Conservation (phyloP, 768 basidiomycete species). For the Austroboletus eburneus region DNA sequence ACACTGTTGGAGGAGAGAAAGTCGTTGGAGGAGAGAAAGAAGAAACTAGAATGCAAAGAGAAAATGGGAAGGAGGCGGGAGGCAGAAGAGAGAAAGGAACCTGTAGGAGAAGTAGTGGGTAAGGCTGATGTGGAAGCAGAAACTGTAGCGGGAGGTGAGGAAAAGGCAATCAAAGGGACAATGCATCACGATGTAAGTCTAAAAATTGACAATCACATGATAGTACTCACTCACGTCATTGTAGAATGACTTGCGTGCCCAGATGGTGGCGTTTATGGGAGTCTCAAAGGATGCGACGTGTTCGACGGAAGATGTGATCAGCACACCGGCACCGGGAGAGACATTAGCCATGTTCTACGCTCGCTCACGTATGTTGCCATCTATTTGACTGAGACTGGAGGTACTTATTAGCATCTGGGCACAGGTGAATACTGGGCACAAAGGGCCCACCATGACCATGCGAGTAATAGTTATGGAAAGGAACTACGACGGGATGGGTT, state of each 20-base stretch:
- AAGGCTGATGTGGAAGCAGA: neutral
- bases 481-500: conserved; percentile 76
- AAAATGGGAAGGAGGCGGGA: conserved; percentile 9
- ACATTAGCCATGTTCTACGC: conserved; percentile 80
- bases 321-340: conserved; percentile 83
- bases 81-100: conserved; percentile 21
- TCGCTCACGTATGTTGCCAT: conserved; percentile 56
- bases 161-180: too few species aligned
- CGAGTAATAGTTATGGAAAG: conserved; percentile 70
- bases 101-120: neutral
- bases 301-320: conserved; percentile 65
- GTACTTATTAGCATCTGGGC: neutral
- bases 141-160: too few species aligned
- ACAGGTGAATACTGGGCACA: conserved; percentile 80
- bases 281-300: conserved; percentile 49
- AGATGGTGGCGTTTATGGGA: conserved; percentile 57
- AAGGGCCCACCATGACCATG: conserved; percentile 51
- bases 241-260: conserved; percentile 38
- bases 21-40: conserved; percentile 4
- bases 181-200: too few species aligned
- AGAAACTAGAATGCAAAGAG: neutral
- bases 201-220: too few species aligned
- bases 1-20: conserved; percentile 11
- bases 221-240: neutral
- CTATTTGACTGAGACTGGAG: too few species aligned